Evolutionary conservation across 1,139 yeast species (phyloP), one percentile per base, ranked within the genome.

Genomic region (Tardiomyces depauwii): DNA sequence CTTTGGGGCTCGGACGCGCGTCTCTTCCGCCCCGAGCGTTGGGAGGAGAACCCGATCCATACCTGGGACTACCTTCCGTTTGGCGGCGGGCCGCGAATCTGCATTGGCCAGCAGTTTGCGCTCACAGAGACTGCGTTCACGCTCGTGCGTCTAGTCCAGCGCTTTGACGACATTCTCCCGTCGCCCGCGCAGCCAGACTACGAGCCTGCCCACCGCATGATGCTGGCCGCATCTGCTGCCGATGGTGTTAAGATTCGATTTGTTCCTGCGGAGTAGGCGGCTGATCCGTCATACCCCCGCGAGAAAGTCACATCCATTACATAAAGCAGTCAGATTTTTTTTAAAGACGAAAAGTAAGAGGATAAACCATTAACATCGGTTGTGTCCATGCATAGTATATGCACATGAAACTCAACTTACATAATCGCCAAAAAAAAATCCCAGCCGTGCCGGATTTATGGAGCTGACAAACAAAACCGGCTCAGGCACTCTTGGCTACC

Each of bases 61-160:
- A 42, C 52, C 10, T 61, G 65, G 64, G 58, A 52, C 23, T 61
- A 56, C 42, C 47, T 59, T 25, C 64, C 64, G 1, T 75, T 74
- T 63, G 74, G 74, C 52, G 80, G 79, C 40, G 80, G 80, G 13
- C 79, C 80, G 39, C 63, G 80, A 46, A 74, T 75, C 49, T 76
- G 80, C 53, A 63, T 76, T 49, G 80, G 80, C 18, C 80, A 75
- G 57, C 80, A 74, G 56, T 73, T 71, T 60, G 79, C 78, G 1
- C 65, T 75, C 49, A 74, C 79, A 7, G 80, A 76, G 59, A 73
- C 75, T 13, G 64, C 73, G 2, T 75, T 74, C 50, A 68, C 71
- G 7, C 53, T 71, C 39, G 67, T 65, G 16, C 62, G 80, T 47
- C 56, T 76, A 44, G 58, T 62, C 32, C 76, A 72, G 56, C 44